Evolutionary conservation across 2,329 filamentous ascomycete species (phyloP), one percentile per base, ranked within the genome.

Genomic region (Monilinia vaccinii-corymbosi): DNA sequence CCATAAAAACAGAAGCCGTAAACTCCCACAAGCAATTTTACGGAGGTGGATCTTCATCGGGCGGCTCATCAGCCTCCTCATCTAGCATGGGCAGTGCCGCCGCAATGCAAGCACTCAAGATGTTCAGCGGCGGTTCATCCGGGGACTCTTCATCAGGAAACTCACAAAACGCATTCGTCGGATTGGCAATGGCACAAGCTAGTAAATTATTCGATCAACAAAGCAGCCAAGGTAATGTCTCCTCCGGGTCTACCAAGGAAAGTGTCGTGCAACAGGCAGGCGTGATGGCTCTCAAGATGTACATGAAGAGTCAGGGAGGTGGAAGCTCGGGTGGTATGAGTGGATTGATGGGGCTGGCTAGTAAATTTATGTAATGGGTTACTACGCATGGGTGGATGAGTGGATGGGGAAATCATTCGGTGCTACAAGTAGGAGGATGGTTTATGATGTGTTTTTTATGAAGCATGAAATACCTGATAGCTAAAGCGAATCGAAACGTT

Each of bases 211-310:
- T 86, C 67, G 83, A 86, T 65, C 74, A 77, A 71, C 82, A 85
- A 72, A 72, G 77, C 34, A 74, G 78, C 11, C 73, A 79, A 65
- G 82, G 82, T 66, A 78, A 81, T 66, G 75, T 83, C 23, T 71
- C 76, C 3, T 74, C 79, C 28, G 79, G 80, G 31, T 82, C 87
- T 6, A 88, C 83, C 75, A 96, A 96, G 81, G 84, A 96, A 75
- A 85, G 84, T 51, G 90, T 85, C 53, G 78, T 97, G 50, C 84
- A 88, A 71, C 79, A 85, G 73, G 92, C 92, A 3, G 91, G 85
- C 1, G 86, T 96, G 79, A 87, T 89, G 81, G 92, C 91, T 3
- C 74, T 96, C 68, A 91, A 96, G 81, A 88, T 96, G 83, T 96
- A 92, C 74, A 76, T 95, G 78, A 92, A 96, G 82, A 84, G 81